Evolutionary conservation across 1,284 basidiomycete genomes (phyloP), one percentile per base, ranked within the genome.

Genomic region (Cryptococcus wingfieldii): DNA sequence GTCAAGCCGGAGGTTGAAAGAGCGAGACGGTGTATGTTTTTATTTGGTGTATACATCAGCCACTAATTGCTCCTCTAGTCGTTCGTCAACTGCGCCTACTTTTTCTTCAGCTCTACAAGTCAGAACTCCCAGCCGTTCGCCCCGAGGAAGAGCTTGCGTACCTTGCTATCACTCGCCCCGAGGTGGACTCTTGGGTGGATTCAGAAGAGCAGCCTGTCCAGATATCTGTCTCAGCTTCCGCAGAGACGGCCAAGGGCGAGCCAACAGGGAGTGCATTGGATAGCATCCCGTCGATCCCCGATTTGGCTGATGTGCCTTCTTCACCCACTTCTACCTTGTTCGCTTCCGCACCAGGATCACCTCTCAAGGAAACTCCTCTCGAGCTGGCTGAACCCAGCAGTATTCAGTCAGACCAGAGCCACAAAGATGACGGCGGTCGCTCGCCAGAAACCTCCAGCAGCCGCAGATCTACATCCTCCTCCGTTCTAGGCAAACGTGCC

Each of bases 141-240:
- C 76, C 76, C 4, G 66, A 67, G 16, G 72, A 74, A 57, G 72
- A 75, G 56, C 66, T 77, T 13, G 76, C 76, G 0, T 73, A 75
- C 18, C 65, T 77, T 1, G 76, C 76, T n/a, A 74, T 75, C 51
- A 71, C 69, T 7, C 64, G 69, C 34, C 69, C 69, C 0, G 68
- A 71, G 44, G 58, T 67, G 19, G 67, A 69, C 45, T 50, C 60
- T 16, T 62, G 67, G 6, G 63, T 67, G 9, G 61, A 66, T 34
- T 34, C 51, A 38, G 18, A 51, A 5, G 47, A 46, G 18, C 16
- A 38, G 10, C 50, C 48, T 38, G 34, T 44, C 38, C 12, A 43
- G 18, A 28, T 31, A 12, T 16, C 27, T 25, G 34, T 34, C 38
- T 27, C 48, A 12, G 12, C 47, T 34, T 16, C 34, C 34, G 13